phyloP scores from a whole-genome alignment of 2,329 filamentous ascomycete genomes.

The Ophiognomonia clavigignenti-juglandacearum region DNA sequence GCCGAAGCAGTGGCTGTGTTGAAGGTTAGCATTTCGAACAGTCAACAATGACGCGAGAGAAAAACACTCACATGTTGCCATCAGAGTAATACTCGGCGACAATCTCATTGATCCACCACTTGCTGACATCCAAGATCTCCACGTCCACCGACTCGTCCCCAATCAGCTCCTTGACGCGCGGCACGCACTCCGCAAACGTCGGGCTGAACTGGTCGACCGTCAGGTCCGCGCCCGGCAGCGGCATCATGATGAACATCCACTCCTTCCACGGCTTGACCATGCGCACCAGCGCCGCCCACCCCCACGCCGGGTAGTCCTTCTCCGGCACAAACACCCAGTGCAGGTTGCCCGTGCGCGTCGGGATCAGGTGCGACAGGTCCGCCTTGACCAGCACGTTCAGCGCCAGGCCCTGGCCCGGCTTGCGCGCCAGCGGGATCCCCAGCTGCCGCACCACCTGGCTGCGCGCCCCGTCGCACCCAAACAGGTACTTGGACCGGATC shows the following conservation, averaged over 20 bases:
- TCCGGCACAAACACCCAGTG: slow-evolving; percentile 57
- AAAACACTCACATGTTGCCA: slow-evolving; percentile 36
- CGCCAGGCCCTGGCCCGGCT: slow-evolving; percentile 31
- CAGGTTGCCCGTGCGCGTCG: slow-evolving; percentile 50
- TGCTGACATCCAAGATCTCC: slow-evolving; percentile 48
- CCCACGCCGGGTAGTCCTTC: slow-evolving; percentile 44
- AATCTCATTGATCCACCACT: slow-evolving; percentile 58
- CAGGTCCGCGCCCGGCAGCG: slow-evolving; percentile 31
- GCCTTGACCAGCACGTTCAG: slow-evolving; percentile 35
- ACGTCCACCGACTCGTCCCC: slow-evolving; percentile 47
- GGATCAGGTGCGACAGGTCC: slow-evolving; percentile 44
- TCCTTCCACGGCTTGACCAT: slow-evolving; percentile 63
- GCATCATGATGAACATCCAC: slow-evolving; percentile 55
- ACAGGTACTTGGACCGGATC: slow-evolving; percentile 47
- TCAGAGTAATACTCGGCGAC: slow-evolving; percentile 52
- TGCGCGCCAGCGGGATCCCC: slow-evolving; percentile 28
- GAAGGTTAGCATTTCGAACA: slow-evolving; percentile 7
- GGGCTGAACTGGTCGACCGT: slow-evolving; percentile 32
- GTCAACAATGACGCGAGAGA: too few relatives aligned
- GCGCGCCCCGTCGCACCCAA: slow-evolving; percentile 47
- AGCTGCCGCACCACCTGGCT: slow-evolving; percentile 34
- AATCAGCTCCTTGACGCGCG: slow-evolving; percentile 43
- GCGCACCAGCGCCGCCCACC: slow-evolving; percentile 43
- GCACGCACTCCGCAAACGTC: slow-evolving; percentile 39
- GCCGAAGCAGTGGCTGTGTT: slow-evolving; percentile 45